A percentile compares a stretch with the other conserved stretches of the same genome.
Conservation (phyloP, 2,329 filamentous ascomycete genomes). For the Colletotrichum tofieldiae region DNA sequence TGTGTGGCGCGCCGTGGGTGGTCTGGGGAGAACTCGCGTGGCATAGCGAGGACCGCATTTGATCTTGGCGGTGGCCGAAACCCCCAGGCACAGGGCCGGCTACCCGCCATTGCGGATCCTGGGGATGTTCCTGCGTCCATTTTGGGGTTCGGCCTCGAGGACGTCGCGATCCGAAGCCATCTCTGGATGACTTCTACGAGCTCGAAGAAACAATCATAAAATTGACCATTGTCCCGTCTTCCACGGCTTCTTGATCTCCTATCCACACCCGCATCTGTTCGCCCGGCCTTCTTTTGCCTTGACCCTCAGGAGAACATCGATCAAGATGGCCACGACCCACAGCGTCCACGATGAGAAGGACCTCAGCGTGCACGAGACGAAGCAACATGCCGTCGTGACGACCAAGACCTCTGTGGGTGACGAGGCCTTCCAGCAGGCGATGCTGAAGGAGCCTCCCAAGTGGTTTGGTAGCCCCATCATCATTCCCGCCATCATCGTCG, state of each 20-base stretch:
- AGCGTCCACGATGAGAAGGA: constrained; percentile 21
- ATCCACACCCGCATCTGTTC: neutral
- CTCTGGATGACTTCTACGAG: neutral
- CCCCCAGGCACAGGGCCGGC: neutral
- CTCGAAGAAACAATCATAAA: neutral
- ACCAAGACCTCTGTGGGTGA: constrained; percentile 20
- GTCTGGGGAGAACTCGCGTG: neutral
- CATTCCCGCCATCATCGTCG: constrained; percentile 47
- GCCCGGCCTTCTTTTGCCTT: too few relatives aligned
- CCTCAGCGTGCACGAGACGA: neutral
- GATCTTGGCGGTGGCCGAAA: neutral
- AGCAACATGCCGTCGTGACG: constrained; percentile 21
- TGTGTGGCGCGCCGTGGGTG: constrained; percentile 5
- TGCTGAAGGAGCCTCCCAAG: constrained; percentile 50
- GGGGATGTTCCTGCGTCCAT: constrained; percentile 9
- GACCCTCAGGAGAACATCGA: neutral
- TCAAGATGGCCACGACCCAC: constrained; percentile 18
- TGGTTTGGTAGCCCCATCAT: constrained; percentile 44
- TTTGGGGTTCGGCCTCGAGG: constrained; percentile 5
- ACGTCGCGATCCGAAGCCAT: neutral
- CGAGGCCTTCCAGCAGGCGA: constrained; percentile 47
- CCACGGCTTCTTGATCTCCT: neutral
- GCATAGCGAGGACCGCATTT: neutral
- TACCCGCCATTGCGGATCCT: constrained; percentile 1
- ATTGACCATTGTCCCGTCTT: neutral